Evolutionary conservation across 2,329 filamentous ascomycete genomes (phyloP).

Genomic region (Camptophora hylomeconis): DNA sequence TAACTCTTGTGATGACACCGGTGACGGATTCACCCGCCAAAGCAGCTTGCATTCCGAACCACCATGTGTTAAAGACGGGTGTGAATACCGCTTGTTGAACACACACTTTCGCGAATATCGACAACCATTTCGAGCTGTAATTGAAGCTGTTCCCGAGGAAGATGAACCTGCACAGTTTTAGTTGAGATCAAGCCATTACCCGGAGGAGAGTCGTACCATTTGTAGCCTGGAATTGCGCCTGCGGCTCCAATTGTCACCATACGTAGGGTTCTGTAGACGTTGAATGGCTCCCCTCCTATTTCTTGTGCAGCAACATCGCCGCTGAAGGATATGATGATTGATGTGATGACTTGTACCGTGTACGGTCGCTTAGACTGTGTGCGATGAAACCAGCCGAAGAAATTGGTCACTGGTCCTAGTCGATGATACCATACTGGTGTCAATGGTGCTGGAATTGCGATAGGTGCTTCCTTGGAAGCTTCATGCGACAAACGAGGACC

Average conservation of each 20-base stretch:
- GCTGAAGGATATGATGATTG: slow-evolving; percentile 64
- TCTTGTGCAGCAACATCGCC: slow-evolving; percentile 20
- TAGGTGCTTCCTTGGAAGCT: slow-evolving; percentile 9
- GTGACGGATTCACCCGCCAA: slow-evolving; percentile 53
- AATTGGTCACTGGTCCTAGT: slow-evolving; percentile 16
- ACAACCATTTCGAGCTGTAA: slow-evolving; percentile 58
- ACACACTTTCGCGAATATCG: slow-evolving; percentile 61
- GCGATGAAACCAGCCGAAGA: slow-evolving; percentile 26
- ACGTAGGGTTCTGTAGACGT: slow-evolving; percentile 54
- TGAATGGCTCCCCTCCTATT: slow-evolving; percentile 41
- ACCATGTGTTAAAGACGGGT: slow-evolving; percentile 70
- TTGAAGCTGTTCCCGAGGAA: slow-evolving; percentile 76
- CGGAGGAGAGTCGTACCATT: slow-evolving; percentile 52
- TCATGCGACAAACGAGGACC: too few species aligned
- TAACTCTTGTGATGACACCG: slow-evolving; percentile 58
- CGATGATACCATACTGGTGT: slow-evolving; percentile 17
- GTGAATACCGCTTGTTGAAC: slow-evolving; percentile 74
- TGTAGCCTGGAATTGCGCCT: slow-evolving; percentile 64
- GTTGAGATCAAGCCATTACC: background rate
- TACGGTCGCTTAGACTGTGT: slow-evolving; percentile 62
- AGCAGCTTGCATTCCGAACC: slow-evolving; percentile 67
- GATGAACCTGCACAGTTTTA: slow-evolving; percentile 47
- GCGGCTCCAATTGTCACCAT: slow-evolving; percentile 62
- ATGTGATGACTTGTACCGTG: slow-evolving; percentile 63
- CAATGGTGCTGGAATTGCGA: slow-evolving; percentile 14